Conservation (phyloP, 176 grass and related monocot genomes). For the Bromus sterilis region DNA sequence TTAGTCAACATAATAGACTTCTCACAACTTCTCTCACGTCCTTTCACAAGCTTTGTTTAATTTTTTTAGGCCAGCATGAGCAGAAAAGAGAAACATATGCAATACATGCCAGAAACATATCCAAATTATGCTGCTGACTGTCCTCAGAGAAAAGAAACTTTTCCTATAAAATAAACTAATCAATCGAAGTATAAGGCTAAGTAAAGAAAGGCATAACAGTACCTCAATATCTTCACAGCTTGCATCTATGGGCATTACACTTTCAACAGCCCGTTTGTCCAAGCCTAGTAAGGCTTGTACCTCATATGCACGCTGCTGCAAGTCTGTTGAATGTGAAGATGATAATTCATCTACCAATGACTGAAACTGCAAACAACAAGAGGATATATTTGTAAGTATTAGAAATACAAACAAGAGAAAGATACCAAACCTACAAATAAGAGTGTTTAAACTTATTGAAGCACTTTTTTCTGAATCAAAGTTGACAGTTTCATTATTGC, state of each 20-base stretch:
- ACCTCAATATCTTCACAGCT: constrained; percentile 99
- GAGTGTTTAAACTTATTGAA: neutral
- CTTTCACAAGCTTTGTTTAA: neutral
- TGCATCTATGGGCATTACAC: constrained; percentile 79
- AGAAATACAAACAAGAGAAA: constrained; percentile 3
- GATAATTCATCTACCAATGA: constrained; percentile 87
- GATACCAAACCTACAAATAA: neutral
- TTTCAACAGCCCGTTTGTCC: constrained; percentile 71
- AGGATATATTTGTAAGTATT: neutral
- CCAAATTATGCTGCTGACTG: neutral
- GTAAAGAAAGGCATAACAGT: constrained; percentile 1
- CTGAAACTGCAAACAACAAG: constrained; percentile 56
- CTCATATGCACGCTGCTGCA: constrained; percentile 95
- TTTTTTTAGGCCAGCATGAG: neutral
- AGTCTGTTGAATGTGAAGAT: constrained; percentile 95
- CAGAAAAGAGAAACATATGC: neutral
- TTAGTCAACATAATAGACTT: neutral
- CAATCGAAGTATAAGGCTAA: neutral
- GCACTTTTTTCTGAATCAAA: neutral
- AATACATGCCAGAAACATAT: constrained; percentile 12
- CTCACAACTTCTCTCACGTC: neutral
- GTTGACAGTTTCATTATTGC: neutral
- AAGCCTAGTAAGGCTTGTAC: constrained; percentile 82
- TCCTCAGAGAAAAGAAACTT: neutral
- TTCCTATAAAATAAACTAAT: constrained; percentile 1